These are phyloP conservation scores for Echium plantagineum DNA, from an alignment of 257 asterid genomes.

Conservation along the genomic window DNA sequence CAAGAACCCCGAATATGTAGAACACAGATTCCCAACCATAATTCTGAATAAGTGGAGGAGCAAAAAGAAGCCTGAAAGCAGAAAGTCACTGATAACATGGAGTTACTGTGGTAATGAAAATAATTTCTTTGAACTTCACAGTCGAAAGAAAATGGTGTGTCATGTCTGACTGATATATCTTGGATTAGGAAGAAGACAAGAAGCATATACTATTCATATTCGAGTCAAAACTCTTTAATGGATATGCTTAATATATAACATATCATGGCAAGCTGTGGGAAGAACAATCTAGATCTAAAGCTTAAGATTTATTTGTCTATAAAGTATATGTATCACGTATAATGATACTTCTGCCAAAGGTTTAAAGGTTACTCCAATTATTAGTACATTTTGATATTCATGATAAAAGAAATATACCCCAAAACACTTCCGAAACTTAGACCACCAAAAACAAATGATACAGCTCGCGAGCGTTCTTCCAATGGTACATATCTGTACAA, in stretches of 20 bases:
- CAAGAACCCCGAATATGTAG: conserved; percentile 69
- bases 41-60: conserved; percentile 75
- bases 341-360: not conserved
- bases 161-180: no score
- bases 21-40: conserved; percentile 94
- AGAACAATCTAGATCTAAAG: no score
- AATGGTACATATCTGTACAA: conserved; percentile 70
- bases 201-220: not conserved
- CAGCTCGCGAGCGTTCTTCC: conserved; percentile 95
- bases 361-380: not conserved
- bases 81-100: conserved; percentile 9
- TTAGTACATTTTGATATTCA: conserved; percentile 6
- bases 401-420: conserved; percentile 44
- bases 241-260: no score
- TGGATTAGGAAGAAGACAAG: no score
- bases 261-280: no score
- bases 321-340: no score
- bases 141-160: not conserved
- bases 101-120: not conserved
- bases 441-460: conserved; percentile 94
- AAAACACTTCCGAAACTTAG: conserved; percentile 91
- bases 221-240: not conserved
- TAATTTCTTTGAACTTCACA: not conserved
- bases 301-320: no score
- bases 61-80: conserved; percentile 77